Evolutionary conservation across 1,139 yeast species (phyloP).

Genomic region (Yamadazyma friedrichii): DNA sequence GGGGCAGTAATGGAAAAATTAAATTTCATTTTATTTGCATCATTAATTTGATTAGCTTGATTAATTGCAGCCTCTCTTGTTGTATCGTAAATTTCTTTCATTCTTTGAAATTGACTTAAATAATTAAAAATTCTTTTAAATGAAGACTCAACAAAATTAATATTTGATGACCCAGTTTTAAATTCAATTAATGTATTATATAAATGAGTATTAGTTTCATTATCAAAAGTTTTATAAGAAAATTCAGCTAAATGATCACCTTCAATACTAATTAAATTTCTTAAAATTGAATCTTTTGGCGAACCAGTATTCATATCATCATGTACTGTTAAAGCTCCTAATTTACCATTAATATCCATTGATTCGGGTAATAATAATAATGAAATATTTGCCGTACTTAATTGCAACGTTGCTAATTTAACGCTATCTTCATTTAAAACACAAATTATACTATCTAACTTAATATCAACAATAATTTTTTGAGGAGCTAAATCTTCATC

Average conservation of each 20-base stretch:
- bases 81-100: conserved; percentile 84
- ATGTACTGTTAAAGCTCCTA: conserved; percentile 78
- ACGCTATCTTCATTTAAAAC: conserved; percentile 82
- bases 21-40: conserved; percentile 63
- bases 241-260: conserved; percentile 84
- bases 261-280: conserved; percentile 74
- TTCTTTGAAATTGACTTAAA: conserved; percentile 71
- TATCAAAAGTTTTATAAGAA: conserved; percentile 77
- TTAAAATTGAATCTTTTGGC: conserved; percentile 54
- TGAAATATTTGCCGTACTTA: conserved; percentile 71
- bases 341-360: conserved; percentile 68
- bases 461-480: conserved; percentile 66
- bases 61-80: conserved; percentile 82
- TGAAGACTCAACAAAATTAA: conserved; percentile 82
- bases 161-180: conserved; percentile 69
- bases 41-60: conserved; percentile 65
- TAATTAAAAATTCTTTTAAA: conserved; percentile 65
- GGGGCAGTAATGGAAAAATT: conserved; percentile 80
- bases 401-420: conserved; percentile 73
- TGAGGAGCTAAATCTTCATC: conserved; percentile 63
- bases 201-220: conserved; percentile 43
- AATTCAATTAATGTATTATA: conserved; percentile 64
- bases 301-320: conserved; percentile 75
- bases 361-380: conserved; percentile 73
- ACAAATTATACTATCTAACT: conserved; percentile 70